Percentiles rank a stretch among this genome's conserved stretches.
phyloP scores from a whole-genome alignment of 148 eudicot species.

The Rhododendron mucronatum region DNA sequence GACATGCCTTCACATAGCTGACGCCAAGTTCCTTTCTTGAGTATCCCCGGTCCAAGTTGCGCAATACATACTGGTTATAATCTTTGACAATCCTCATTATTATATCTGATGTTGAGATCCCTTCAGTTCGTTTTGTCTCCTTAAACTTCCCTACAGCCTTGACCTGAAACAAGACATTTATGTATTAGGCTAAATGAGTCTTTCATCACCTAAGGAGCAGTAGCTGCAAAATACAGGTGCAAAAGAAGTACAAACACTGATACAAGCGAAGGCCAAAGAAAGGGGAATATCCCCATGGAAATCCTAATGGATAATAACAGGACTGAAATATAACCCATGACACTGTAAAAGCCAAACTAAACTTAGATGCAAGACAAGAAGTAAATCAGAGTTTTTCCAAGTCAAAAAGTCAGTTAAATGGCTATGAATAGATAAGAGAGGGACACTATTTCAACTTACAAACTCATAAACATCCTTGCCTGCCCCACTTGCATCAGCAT shows the following conservation, averaged over 20 bases:
- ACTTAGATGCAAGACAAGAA: not conserved
- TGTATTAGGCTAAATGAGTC: not conserved
- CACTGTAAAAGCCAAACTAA: not conserved
- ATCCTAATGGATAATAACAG: not conserved
- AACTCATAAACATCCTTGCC: slow-evolving; percentile 76
- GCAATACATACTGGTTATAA: slow-evolving; percentile 75
- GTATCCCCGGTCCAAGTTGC: slow-evolving; percentile 75
- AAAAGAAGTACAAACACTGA: not conserved
- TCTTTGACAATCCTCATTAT: slow-evolving; percentile 77
- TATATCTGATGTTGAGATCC: slow-evolving; percentile 69
- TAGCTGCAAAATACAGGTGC: not conserved
- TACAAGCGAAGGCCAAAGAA: not conserved
- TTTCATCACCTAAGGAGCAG: not conserved
- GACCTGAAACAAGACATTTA: slow-evolving; percentile 35
- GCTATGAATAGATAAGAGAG: not conserved
- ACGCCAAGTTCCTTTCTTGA: slow-evolving; percentile 75
- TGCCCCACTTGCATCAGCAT: slow-evolving; percentile 76
- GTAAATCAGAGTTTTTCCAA: not conserved
- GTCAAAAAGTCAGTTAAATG: not conserved
- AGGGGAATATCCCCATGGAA: not conserved
- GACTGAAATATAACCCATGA: not conserved
- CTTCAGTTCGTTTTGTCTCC: slow-evolving; percentile 69
- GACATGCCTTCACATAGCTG: slow-evolving; percentile 66
- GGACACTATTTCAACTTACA: slow-evolving; percentile 37
- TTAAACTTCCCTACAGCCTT: slow-evolving; percentile 60